phyloP scores from a whole-genome alignment of 73 alveolate species.

The Paramecium sexaurelia region DNA sequence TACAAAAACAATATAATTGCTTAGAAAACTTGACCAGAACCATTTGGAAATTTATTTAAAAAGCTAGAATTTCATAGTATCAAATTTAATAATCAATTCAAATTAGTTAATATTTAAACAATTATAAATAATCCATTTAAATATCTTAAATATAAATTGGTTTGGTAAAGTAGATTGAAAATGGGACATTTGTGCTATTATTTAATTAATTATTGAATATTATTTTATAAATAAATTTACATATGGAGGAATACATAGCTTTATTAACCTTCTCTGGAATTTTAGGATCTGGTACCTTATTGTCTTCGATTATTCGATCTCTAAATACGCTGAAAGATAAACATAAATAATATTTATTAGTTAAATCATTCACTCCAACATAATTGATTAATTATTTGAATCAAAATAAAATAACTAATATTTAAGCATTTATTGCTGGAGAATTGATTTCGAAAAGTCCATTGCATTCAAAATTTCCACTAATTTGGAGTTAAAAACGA shows the following conservation, averaged over 20 bases:
- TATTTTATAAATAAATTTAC: not conserved
- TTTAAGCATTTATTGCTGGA: not conserved
- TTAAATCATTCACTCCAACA: not conserved
- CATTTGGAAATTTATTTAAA: not conserved
- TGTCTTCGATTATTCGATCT: not conserved
- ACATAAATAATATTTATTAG: not conserved
- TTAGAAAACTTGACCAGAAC: not conserved
- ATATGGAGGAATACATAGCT: not conserved
- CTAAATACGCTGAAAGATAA: not conserved
- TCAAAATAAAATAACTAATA: not conserved
- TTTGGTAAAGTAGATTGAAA: not conserved
- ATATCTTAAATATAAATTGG: not conserved
- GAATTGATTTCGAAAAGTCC: not conserved
- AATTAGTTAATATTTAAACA: not conserved
- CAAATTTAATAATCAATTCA: not conserved
- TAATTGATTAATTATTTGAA: not conserved
- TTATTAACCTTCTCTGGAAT: not conserved
- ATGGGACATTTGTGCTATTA: not conserved
- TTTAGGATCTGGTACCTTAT: not conserved
- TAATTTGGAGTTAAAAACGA: not conserved
- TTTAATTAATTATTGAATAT: constrained; percentile 14
- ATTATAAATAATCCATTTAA: not conserved
- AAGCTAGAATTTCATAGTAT: not conserved
- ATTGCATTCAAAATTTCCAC: not conserved
- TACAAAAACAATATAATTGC: not conserved